Percentiles rank a stretch among this genome's conserved stretches.
These are phyloP conservation scores for Saccharum officinarum DNA, from an alignment of 176 grass and related monocot species.

Conservation along the genomic window DNA sequence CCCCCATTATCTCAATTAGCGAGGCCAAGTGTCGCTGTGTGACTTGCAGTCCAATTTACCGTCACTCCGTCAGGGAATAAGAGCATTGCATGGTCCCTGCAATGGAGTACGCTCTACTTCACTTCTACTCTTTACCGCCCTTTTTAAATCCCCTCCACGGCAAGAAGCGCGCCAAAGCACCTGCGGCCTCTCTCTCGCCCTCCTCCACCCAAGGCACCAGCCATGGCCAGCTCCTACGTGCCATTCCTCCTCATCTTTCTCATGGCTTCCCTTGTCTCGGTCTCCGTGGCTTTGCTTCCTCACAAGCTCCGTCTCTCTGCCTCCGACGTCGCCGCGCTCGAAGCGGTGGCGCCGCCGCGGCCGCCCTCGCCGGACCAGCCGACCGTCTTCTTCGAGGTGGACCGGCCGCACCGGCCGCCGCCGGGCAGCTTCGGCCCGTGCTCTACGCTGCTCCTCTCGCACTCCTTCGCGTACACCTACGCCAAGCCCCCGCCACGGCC, in stretches of 20 bases:
- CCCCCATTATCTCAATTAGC: not conserved
- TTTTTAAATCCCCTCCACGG: slow-evolving; percentile 29
- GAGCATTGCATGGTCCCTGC: not conserved
- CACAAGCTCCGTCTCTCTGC: slow-evolving; percentile 54
- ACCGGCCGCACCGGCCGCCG: slow-evolving; percentile 52
- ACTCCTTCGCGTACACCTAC: slow-evolving; percentile 69
- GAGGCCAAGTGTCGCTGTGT: slow-evolving; percentile 14
- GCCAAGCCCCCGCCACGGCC: slow-evolving; percentile 49
- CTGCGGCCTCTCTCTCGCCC: not conserved
- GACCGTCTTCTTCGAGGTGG: slow-evolving; percentile 63
- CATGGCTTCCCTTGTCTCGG: not conserved
- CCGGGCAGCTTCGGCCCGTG: slow-evolving; percentile 50
- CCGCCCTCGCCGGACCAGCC: slow-evolving; percentile 28
- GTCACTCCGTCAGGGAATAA: not conserved
- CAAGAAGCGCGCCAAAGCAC: slow-evolving; percentile 38
- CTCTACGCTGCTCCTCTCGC: slow-evolving; percentile 55
- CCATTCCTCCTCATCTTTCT: not conserved
- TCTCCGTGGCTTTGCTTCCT: slow-evolving; percentile 16
- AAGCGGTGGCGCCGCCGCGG: not conserved
- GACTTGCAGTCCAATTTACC: slow-evolving; percentile 39
- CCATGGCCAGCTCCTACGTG: slow-evolving; percentile 37
- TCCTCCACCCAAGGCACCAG: not conserved
- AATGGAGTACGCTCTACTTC: slow-evolving; percentile 18
- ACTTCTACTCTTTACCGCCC: slow-evolving; percentile 25
- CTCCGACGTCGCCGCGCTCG: slow-evolving; percentile 21